Base-by-base conservation (phyloP, 306 rosid genomes). In the Rubus idaeus region DNA sequence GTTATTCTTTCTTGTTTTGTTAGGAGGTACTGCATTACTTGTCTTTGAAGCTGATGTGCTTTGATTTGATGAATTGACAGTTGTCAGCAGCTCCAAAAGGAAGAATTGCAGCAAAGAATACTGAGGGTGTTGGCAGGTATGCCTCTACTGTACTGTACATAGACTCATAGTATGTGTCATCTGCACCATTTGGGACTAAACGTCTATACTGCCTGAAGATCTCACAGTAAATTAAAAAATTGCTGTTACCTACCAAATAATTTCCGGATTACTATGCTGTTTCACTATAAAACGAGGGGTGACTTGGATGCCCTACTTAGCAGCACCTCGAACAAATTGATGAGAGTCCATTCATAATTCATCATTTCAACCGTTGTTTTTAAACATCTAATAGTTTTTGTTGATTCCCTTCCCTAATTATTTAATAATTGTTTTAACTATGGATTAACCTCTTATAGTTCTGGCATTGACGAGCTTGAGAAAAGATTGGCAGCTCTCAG, bases 21-120 rank as follows among this genome's bases (percentile, higher is more conserved):
- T 17, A 6, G 11, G 55, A 42, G 56, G 21, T 46, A 45, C 74
- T 76, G 41, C 18, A 42, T 69, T 75, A 65, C 52, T 80, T 76
- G 69, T 70, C 72, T 44, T 77, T 41, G 57, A 80, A 85, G 47
- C 90, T 91, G 80, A 87, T 69, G 73, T 68, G 23, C 47, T 47
- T 73, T 82, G 56, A 79, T 78, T 78, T 80, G 64, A 82, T 76
- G 74, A 73, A 53, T 60, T 70, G 76, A 70, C 90, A 96, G 99
- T 80, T 96, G 74, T 93, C 99, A 81, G 84, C 90, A 37, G 99
- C 97, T 84, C 99, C 99, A 17, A 96, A 91, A 85, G 99, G 98
- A 83, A 91, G 89, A 87, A 84, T 93, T 64, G 88, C 81, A 14
- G 58, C 87, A 55, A 96, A 86, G 89, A 92, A 77, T 73, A 68